A percentile compares a stretch with the other conserved stretches of the same genome.
phyloP scores from a whole-genome alignment of 2,329 filamentous ascomycete genomes.

The Trichoderma sp. region DNA sequence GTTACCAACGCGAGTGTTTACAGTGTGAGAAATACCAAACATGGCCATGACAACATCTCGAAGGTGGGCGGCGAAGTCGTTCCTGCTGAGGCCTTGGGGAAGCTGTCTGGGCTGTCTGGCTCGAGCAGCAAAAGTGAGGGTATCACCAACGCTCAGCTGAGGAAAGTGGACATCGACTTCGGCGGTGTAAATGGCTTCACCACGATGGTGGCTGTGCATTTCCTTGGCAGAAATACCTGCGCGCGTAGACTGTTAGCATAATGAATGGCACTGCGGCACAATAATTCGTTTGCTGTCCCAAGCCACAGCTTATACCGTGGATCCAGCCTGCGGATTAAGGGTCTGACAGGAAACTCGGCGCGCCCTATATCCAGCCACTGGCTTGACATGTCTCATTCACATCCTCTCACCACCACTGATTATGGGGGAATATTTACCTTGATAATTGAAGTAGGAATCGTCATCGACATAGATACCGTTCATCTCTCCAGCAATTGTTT shows the following conservation, averaged over 20 bases:
- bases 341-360: neutral
- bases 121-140: conserved; percentile 73
- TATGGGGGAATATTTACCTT: conserved; percentile 51
- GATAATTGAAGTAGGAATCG: conserved; percentile 77
- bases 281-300: neutral
- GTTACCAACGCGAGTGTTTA: conserved; percentile 73
- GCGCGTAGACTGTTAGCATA: conserved; percentile 20
- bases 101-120: conserved; percentile 66
- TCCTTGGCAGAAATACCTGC: conserved; percentile 65
- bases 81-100: conserved; percentile 57
- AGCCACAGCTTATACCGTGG: conserved; percentile 1
- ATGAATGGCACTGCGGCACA: neutral
- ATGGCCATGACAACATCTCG: conserved; percentile 75
- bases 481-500: conserved; percentile 80
- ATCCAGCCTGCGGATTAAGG: neutral
- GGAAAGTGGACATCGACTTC: conserved; percentile 84
- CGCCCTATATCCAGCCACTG: neutral
- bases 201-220: conserved; percentile 77
- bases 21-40: conserved; percentile 72
- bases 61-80: conserved; percentile 61
- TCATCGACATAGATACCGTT: conserved; percentile 75
- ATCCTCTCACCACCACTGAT: neutral
- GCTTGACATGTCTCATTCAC: neutral
- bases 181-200: conserved; percentile 84
- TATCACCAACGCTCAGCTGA: conserved; percentile 75